Conservation (phyloP, 2,329 filamentous ascomycete species). For the Nannizzia gypsea region DNA sequence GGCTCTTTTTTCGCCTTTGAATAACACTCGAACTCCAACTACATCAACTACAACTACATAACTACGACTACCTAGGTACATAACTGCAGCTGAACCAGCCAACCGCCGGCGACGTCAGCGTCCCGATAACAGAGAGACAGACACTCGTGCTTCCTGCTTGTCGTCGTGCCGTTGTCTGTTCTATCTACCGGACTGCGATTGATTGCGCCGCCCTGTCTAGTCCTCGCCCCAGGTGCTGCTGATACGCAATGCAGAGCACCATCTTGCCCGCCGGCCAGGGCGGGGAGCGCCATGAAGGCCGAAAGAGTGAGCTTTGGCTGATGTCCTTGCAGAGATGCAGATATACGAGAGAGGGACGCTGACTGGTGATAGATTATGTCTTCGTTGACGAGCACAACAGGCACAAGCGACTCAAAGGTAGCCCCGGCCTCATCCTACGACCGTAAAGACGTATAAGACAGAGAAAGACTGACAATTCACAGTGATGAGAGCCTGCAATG, state of each 20-base stretch:
- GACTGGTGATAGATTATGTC: constrained; percentile 64
- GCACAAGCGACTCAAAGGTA: constrained; percentile 92
- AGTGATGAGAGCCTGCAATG: constrained; percentile 97
- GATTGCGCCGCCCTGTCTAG: too few species aligned
- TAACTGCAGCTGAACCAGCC: too few species aligned
- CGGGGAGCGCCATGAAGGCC: constrained; percentile 58
- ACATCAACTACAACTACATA: too few species aligned
- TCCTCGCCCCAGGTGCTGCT: too few species aligned
- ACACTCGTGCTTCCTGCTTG: too few species aligned
- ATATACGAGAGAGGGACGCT: not conserved
- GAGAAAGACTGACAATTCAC: constrained; percentile 11
- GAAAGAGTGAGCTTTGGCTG: constrained; percentile 54
- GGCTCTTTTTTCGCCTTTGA: too few species aligned
- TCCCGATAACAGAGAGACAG: too few species aligned
- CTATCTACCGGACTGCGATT: too few species aligned
- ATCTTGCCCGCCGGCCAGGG: not conserved
- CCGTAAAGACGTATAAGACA: not conserved
- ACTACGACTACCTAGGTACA: too few species aligned
- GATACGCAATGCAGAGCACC: not conserved
- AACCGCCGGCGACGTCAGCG: too few species aligned
- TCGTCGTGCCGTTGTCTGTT: too few species aligned
- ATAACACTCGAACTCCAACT: too few species aligned
- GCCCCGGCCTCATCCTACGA: constrained; percentile 14
- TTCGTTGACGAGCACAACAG: constrained; percentile 98
- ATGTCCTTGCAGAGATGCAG: not conserved